Base-by-base conservation (phyloP, 768 basidiomycete species). In the Lyophyllum semitale region DNA sequence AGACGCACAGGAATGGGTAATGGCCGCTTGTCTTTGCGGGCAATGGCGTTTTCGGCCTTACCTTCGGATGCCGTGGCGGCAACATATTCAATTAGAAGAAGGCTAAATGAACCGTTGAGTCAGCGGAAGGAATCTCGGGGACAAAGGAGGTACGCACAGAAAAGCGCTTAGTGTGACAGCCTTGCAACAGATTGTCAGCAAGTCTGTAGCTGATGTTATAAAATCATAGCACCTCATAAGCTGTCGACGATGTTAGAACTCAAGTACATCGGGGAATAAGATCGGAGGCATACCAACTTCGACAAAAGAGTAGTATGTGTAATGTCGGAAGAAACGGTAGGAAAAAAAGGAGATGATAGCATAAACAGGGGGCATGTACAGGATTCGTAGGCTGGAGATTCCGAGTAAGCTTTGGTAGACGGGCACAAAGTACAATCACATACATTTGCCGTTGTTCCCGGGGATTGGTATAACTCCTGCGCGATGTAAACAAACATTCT, bases 121-220 rank as follows among this genome's bases (percentile, higher is more conserved):
- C 18, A 13, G 8, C 37, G 9, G 62, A 43, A 53, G 18, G n/a
- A 22, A 53, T 17, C 5, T 23, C 37, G 30, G 13, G 32, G 17
- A 29, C 41, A 1, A 15, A 22, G 18, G 45, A 13, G 17, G 52
- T 17, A 75, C 88, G 12, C 49, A 90, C 89, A 97, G 68, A 75
- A 96, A 96, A 22, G 94, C 94, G 66, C 90, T 90, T 33, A 94
- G 66, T 0, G 90, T 92, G 49, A 94, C 71, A 4, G 92, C 89
- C 85, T 94, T 54, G 52, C 26, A 38, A 7, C 59, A 45, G 32
- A n/a, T 11, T 12, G 44, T 52, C 13, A 48, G 35, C 20, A 11
- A 32, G 45, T 44, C 22, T 23, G 48, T 8, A 41, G 37, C 40
- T 17, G 42, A 30, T 4, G 25, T 20, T 20, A 23, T 51, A 11